Evolutionary conservation across 2,329 filamentous ascomycete species (phyloP).

Genomic region (Pseudofabraea citricarpa): DNA sequence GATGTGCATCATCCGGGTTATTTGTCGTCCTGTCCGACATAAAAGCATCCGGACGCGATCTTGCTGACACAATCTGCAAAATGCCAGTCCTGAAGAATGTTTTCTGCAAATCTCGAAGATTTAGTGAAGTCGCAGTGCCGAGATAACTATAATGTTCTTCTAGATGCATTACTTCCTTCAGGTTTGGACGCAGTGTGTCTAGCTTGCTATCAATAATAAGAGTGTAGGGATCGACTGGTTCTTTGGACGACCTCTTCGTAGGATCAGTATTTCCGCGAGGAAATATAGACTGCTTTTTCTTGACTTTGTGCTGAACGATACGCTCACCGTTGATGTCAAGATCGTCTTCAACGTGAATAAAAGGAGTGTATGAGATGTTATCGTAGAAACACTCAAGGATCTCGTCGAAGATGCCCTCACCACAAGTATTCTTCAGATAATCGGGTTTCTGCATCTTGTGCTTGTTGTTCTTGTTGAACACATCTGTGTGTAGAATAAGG

Average conservation of each 20-base stretch:
- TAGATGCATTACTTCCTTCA: slow-evolving; percentile 87
- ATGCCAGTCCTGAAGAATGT: slow-evolving; percentile 90
- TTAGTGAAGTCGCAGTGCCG: slow-evolving; percentile 69
- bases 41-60: slow-evolving; percentile 92
- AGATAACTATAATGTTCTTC: slow-evolving; percentile 91
- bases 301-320: slow-evolving; percentile 64
- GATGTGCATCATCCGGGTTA: slow-evolving; percentile 81
- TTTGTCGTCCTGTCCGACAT: slow-evolving; percentile 81
- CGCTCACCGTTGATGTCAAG: slow-evolving; percentile 73
- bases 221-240: slow-evolving; percentile 92
- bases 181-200: slow-evolving; percentile 73
- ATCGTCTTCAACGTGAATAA: slow-evolving; percentile 95
- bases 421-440: slow-evolving; percentile 90
- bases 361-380: slow-evolving; percentile 96
- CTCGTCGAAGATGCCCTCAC: slow-evolving; percentile 89
- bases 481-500: slow-evolving; percentile 92
- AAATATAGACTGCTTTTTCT: slow-evolving; percentile 61
- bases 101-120: slow-evolving; percentile 76
- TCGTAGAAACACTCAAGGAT: slow-evolving; percentile 96
- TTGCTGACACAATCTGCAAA: slow-evolving; percentile 88
- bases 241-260: slow-evolving; percentile 61
- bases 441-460: slow-evolving; percentile 96
- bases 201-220: slow-evolving; percentile 88
- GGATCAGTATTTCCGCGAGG: slow-evolving; percentile 60
- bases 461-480: slow-evolving; percentile 99